Base-by-base conservation (phyloP, 306 rosid species). In the Dalbergia cultrata region DNA sequence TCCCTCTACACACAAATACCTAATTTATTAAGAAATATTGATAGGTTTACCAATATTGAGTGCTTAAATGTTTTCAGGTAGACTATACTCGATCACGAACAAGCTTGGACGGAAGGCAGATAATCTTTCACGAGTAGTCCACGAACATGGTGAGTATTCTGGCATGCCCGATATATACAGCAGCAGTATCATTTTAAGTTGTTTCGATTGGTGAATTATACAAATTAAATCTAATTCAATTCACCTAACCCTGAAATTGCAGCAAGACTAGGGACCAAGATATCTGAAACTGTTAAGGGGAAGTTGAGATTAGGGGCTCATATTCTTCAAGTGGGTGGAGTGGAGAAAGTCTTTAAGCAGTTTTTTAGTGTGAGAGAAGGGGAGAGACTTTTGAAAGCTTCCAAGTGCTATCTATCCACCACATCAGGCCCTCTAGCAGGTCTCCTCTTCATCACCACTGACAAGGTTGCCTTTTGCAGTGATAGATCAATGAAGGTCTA, bases 361-460 rank as follows among this genome's bases (percentile, higher is more conserved):
- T 81, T 82, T 37, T 91, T 91, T 45, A 84, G 74, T 41, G 79
- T 76, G 16, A 70, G 17, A 18, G 84, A 88, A 63, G 92, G 77
- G 67, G 98, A 93, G 80, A 93, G 74, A 69, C 67, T 91, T 14
- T 26, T 83, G 82, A 90, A 86, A 70, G 90, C 81, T 62, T 85
- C 80, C 0, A 89, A 86, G 1, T 93, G 98, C 79, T 86, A 80
- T 86, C 81, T 93, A 33, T 93, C 93, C 14, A 93, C 98, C 54
- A 86, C 97, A 57, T 90, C 87, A 0, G 97, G 97, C 18, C 97
- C 97, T 49, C 85, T 93, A 59, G 90, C 92, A 9, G 97, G 94
- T 56, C 82, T 91, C 19, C 92, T 93, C 84, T 93, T 90, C 76
- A 82, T 91, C 70, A 91, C 97, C 76, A 82, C 92, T 0, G 77